phyloP scores from a whole-genome alignment of 768 basidiomycete species.

The Omphalotus guepiniiformis region DNA sequence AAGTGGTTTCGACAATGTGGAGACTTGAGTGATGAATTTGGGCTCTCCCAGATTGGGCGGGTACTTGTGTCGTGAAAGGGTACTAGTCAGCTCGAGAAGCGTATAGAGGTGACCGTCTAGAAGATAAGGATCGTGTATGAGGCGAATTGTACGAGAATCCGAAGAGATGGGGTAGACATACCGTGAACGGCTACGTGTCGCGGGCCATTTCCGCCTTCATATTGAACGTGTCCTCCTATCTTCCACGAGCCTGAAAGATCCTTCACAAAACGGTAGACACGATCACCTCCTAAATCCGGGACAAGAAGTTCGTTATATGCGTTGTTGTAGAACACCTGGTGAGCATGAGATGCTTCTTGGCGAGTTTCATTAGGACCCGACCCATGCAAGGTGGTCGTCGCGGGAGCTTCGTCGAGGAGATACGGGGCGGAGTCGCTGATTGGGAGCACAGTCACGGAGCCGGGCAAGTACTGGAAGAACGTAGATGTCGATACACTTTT shows the following conservation, averaged over 20 bases:
- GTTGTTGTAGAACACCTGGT: constrained; percentile 57
- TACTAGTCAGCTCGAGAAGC: constrained; percentile 60
- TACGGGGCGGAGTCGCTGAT: constrained; percentile 46
- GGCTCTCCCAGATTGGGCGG: constrained; percentile 37
- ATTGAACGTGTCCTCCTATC: constrained; percentile 42
- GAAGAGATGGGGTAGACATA: constrained; percentile 25
- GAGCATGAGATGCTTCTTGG: constrained; percentile 73
- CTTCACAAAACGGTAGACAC: constrained; percentile 53
- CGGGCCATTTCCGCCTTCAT: constrained; percentile 60
- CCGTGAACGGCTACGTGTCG: constrained; percentile 65
- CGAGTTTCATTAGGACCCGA: constrained; percentile 62
- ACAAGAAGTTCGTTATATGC: constrained; percentile 57
- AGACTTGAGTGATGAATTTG: constrained; percentile 37
- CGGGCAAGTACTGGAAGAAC: constrained; percentile 59
- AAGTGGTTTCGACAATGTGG: constrained; percentile 45
- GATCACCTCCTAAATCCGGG: constrained; percentile 74
- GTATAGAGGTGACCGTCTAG: constrained; percentile 64
- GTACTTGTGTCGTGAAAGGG: constrained; percentile 51
- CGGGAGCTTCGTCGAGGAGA: constrained; percentile 29
- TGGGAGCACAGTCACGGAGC: constrained; percentile 53
- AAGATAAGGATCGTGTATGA: background rate
- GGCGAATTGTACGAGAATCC: background rate
- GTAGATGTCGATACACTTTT: too few species aligned
- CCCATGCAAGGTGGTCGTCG: constrained; percentile 37
- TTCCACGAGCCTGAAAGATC: constrained; percentile 41